Evolutionary conservation across 805 yeast species (phyloP).

Genomic region (Hanseniaspora thailandica): DNA sequence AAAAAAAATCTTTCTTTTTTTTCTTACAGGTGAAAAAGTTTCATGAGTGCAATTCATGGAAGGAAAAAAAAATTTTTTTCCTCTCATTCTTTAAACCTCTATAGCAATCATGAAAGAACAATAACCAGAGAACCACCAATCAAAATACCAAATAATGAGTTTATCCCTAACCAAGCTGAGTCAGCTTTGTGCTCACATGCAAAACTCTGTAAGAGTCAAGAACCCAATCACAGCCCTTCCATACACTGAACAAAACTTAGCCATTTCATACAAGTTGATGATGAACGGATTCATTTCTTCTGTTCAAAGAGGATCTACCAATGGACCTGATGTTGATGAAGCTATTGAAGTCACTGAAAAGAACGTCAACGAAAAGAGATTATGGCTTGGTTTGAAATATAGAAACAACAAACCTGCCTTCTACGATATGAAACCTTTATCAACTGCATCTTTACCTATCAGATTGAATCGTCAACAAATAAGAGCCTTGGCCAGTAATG

Average conservation of each 20-base stretch:
- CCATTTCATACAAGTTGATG: constrained; percentile 71
- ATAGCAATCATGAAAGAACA: not conserved
- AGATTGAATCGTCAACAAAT: constrained; percentile 52
- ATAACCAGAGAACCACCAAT: not conserved
- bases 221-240: constrained; percentile 70
- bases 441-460: constrained; percentile 76
- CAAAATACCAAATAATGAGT: constrained; percentile 9
- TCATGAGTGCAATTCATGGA: too few relatives aligned
- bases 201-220: constrained; percentile 71
- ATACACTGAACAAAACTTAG: constrained; percentile 68
- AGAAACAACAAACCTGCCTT: constrained; percentile 69
- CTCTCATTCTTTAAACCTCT: not conserved
- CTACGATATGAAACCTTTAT: constrained; percentile 55
- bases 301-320: constrained; percentile 69
- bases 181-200: constrained; percentile 75
- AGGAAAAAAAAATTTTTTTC: not conserved
- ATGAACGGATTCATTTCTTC: constrained; percentile 82
- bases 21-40: not conserved
- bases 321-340: constrained; percentile 63
- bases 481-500: constrained; percentile 29
- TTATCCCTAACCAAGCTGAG: constrained; percentile 85
- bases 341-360: constrained; percentile 75
- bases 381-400: constrained; percentile 89
- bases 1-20: too few relatives aligned
- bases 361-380: constrained; percentile 69